Base-by-base conservation (phyloP, 495 filamentous ascomycete species). In the Neurospora terricola region DNA sequence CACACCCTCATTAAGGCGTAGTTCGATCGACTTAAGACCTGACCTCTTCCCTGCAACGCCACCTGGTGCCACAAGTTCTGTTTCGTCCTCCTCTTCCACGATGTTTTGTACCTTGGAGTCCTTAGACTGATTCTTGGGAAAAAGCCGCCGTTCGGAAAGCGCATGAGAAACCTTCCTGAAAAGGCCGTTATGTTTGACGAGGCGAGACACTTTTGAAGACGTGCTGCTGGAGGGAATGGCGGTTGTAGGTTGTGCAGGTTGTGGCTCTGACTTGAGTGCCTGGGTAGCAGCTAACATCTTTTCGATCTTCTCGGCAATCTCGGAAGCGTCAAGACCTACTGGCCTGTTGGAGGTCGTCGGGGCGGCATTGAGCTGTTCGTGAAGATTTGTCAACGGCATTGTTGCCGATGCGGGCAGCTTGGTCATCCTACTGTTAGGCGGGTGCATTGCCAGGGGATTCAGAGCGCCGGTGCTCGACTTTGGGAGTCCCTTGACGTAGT, bases 211-310 rank as follows among this genome's bases (percentile, higher is more conserved):
- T 73, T 59, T 70, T 18, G 69, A 75, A n/a, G 69, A 43, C 18
- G 54, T 72, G 38, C 68, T 45, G 59, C 68, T 70, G 11, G 42
- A 23, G 12, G 34, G 70, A 54, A 71, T 18, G n/a, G 42, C 54
- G 14, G 27, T 34, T 66, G 54, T 66, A 66, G 54, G 54, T 66
- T 66, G 16, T 14, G 38, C 62, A 27, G 38, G 34, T 2, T 69
- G 10, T 12, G 42, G 14, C 36, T 71, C 39, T 8, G 59, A 42
- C 42, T 70, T 73, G 8, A 72, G 40, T 3, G 70, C 45, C 21
- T 70, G 66, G 18, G 74, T 75, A 3, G 78, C 80, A 3, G 74
- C 78, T 11, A 80, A 72, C 81, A 82, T 82, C 27, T 70, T 74
- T 21, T 77, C 72, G 6, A 82, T 66, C 69, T 81, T 82, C 0